A percentile compares a stretch with the other conserved stretches of the same genome.
These are phyloP conservation scores for Microdochium paspali DNA, from an alignment of 2,329 filamentous ascomycete genomes.

Conservation along the genomic window DNA sequence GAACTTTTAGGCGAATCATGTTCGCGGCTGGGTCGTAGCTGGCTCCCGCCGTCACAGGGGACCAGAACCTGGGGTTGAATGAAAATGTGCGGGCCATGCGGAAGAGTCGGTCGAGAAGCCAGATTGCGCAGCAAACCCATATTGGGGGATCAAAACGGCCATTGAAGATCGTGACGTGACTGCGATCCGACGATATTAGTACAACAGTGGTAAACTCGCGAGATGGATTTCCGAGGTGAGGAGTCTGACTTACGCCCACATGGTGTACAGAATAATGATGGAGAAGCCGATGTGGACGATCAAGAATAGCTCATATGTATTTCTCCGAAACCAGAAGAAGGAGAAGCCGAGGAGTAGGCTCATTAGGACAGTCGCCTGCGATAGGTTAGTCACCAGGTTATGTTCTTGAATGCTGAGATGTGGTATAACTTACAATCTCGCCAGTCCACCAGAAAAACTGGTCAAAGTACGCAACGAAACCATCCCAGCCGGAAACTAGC, in stretches of 20 bases:
- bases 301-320: constrained; percentile 42
- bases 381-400: no score
- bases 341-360: constrained; percentile 35
- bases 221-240: no score
- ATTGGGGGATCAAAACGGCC: constrained; percentile 38
- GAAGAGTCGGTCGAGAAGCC: constrained; percentile 37
- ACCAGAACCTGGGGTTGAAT: constrained; percentile 28
- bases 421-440: constrained; percentile 30
- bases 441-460: constrained; percentile 41
- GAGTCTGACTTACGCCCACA: constrained; percentile 37
- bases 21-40: constrained; percentile 27
- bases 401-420: no score
- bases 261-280: constrained; percentile 35
- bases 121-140: constrained; percentile 38
- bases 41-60: constrained; percentile 18
- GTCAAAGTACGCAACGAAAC: constrained; percentile 25
- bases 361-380: constrained; percentile 33
- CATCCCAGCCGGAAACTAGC: constrained; percentile 21
- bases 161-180: constrained; percentile 43
- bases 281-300: constrained; percentile 41
- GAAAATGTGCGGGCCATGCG: constrained; percentile 30
- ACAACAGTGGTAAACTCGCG: no score
- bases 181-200: no score
- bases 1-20: constrained; percentile 30
- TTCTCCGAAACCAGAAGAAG: constrained; percentile 38